Conservation (phyloP, 108 stramenopile species). For the Pseudonitzschia multiseries region DNA sequence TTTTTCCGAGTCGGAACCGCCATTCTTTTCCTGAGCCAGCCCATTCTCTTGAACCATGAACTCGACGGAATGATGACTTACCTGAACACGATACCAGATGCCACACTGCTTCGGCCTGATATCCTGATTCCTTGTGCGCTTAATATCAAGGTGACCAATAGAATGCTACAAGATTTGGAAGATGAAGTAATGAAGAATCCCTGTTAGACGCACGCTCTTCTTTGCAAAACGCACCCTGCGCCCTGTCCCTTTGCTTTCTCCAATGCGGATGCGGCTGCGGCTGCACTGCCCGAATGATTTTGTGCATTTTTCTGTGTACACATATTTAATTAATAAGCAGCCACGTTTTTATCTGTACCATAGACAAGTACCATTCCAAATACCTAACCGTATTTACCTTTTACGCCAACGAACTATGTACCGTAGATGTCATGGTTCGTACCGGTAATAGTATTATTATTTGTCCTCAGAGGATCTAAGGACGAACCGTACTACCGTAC, state of each 20-base stretch:
- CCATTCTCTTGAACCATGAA: slow-evolving; percentile 83
- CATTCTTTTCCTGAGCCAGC: slow-evolving; percentile 87
- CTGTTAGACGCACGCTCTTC: neutral
- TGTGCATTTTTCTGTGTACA: too few species aligned
- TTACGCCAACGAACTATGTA: too few species aligned
- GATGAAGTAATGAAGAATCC: slow-evolving; percentile 39
- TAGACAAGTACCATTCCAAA: too few species aligned
- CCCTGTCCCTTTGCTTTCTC: neutral
- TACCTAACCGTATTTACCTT: too few species aligned
- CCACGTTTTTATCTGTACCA: too few species aligned
- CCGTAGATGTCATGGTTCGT: too few species aligned
- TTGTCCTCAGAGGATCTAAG: too few species aligned
- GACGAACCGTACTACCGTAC: too few species aligned
- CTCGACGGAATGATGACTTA: slow-evolving; percentile 93
- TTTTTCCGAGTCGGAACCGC: slow-evolving; percentile 89
- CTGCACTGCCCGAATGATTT: slow-evolving; percentile 6
- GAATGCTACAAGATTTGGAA: slow-evolving; percentile 79
- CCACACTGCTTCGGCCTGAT: slow-evolving; percentile 82
- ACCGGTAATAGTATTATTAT: too few species aligned
- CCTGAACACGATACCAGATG: slow-evolving; percentile 90
- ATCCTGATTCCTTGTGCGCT: slow-evolving; percentile 87
- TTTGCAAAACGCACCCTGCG: neutral
- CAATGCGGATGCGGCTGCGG: too few species aligned
- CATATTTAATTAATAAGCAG: too few species aligned
- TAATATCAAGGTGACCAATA: slow-evolving; percentile 89